Conservation (phyloP, 73 alveolate genomes). For the Paramecium octaurelia region DNA sequence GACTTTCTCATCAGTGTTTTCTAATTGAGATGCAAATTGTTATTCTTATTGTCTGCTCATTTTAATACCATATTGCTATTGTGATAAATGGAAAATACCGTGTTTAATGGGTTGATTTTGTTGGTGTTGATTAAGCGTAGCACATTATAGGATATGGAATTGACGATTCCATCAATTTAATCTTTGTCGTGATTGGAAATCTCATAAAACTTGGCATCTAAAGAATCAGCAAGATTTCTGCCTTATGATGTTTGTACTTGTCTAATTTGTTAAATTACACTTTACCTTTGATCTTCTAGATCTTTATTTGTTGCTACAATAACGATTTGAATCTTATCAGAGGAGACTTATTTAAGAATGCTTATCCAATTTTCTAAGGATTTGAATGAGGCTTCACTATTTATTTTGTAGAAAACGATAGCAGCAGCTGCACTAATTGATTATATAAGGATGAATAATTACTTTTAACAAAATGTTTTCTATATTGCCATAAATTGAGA, state of each 20-base stretch:
- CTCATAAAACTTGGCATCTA: conserved; percentile 2
- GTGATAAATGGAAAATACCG: neutral
- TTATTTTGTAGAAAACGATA: neutral
- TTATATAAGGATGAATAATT: neutral
- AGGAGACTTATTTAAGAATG: neutral
- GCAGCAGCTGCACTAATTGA: conserved; percentile 23
- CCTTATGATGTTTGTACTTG: neutral
- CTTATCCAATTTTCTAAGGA: neutral
- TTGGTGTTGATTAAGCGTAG: neutral
- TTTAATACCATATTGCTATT: conserved; percentile 15
- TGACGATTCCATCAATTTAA: neutral
- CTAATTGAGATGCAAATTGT: neutral
- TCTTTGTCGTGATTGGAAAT: conserved; percentile 31
- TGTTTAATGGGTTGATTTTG: neutral
- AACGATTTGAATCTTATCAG: neutral
- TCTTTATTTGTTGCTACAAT: conserved; percentile 32
- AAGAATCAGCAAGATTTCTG: neutral
- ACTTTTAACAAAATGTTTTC: conserved; percentile 11
- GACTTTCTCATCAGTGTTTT: neutral
- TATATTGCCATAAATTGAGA: neutral
- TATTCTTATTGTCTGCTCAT: neutral
- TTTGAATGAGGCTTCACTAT: neutral
- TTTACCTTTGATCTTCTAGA: neutral
- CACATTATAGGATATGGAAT: neutral
- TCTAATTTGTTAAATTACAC: neutral